Base-by-base conservation (phyloP, 345 rosid species). In the Gossypium stocksii region DNA sequence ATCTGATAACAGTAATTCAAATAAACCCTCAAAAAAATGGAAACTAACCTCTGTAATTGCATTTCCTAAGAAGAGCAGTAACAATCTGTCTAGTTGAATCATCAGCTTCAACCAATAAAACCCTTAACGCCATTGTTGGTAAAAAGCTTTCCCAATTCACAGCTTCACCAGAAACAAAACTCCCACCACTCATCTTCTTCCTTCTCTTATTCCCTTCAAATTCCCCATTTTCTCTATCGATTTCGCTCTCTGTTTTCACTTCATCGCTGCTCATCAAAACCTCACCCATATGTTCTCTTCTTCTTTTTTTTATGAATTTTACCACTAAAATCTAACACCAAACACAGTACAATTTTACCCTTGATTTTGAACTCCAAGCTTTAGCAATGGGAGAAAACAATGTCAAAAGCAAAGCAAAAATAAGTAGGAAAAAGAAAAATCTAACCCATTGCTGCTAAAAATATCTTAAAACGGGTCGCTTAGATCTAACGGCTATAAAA, bases 41-140 rank as follows among this genome's bases (percentile, higher is more conserved):
- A 44, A 73, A 83, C 90, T 27, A 56, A 95, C 99, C 99, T 82
- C 74, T 85, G 80, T 91, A 95, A 72, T 90, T 83, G 77, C 97
- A 93, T 85, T 91, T 95, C 84, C 91, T 82, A 38, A 95, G 93
- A 56, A 95, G 92, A 67, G 96, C 97, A 53, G 94, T 59, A 16
- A 95, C 80, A 58, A 95, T 91, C 83, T 95, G 98, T 66, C 99
- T 82, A 11, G 99, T 95, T 0, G 96, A 95, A 81, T 93, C 99
- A 73, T 95, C 99, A 27, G 97, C 91, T 83, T 95, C 99, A 4
- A 93, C 94, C 2, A 95, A 85, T 85, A 95, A 80, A 22, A 95
- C 96, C 66, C 92, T 86, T 15, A 93, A 82, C 1, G 79, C 85
- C 79, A 91, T 89, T 74, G 73, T 86, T 0, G 93, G 94, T 54